Percentiles rank a stretch among this genome's conserved stretches.
These are phyloP conservation scores for Fusarium sp. DNA, from an alignment of 2,329 filamentous ascomycete species.

Conservation along the genomic window DNA sequence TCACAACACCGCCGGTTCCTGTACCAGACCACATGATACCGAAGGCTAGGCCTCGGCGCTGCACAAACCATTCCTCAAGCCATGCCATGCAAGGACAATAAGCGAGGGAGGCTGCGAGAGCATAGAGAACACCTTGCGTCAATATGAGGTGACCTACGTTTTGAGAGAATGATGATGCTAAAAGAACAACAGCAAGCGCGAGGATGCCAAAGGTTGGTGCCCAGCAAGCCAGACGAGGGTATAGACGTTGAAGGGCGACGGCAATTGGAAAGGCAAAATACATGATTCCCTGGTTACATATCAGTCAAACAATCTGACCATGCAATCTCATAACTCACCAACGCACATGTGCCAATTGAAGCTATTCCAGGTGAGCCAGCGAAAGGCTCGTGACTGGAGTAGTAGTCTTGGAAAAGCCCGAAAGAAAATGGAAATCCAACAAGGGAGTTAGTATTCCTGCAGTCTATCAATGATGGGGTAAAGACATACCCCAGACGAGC, in stretches of 20 bases:
- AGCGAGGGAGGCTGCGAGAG: slow-evolving; percentile 65
- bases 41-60: slow-evolving; percentile 67
- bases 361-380: slow-evolving; percentile 64
- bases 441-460: not conserved
- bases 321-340: slow-evolving; percentile 53
- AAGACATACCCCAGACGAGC: not conserved
- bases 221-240: not conserved
- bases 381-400: slow-evolving; percentile 69
- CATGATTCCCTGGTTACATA: slow-evolving; percentile 57
- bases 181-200: not conserved
- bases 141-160: slow-evolving; percentile 63
- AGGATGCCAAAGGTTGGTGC: not conserved
- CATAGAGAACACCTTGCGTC: slow-evolving; percentile 71
- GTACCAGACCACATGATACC: slow-evolving; percentile 71
- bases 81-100: slow-evolving; percentile 68
- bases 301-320: not conserved
- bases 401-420: slow-evolving; percentile 77
- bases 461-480: not conserved
- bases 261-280: slow-evolving; percentile 56
- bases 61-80: slow-evolving; percentile 71
- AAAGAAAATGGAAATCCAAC: slow-evolving; percentile 75
- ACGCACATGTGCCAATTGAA: slow-evolving; percentile 71
- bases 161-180: slow-evolving; percentile 47
- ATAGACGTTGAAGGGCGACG: not conserved
- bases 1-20: slow-evolving; percentile 60